phyloP scores from a whole-genome alignment of 352 stramenopile genomes.

The Lagenidium giganteum region DNA sequence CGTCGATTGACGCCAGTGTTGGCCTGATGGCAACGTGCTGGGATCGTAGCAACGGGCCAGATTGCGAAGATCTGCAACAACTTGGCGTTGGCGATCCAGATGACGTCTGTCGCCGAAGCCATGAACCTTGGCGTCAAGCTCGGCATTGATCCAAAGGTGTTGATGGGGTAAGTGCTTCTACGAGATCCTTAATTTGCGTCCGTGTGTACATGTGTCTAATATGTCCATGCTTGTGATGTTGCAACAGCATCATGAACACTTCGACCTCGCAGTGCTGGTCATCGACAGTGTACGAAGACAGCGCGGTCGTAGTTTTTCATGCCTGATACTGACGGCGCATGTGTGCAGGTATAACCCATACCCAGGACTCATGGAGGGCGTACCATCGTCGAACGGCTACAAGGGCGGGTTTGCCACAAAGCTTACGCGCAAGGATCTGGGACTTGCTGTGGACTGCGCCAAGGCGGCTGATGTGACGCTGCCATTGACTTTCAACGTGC shows the following conservation, averaged over 20 bases:
- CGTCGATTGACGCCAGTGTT: conserved; percentile 1
- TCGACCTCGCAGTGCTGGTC: conserved; percentile 96
- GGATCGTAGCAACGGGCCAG: conserved; percentile 56
- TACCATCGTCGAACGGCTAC: conserved; percentile 86
- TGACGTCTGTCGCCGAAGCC: conserved; percentile 94
- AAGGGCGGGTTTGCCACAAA: conserved; percentile 87
- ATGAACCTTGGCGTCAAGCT: conserved; percentile 95
- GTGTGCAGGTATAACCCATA: conserved; percentile 93
- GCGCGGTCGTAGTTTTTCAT: too few relatives aligned
- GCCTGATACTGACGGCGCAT: too few relatives aligned
- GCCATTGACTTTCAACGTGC: conserved; percentile 64
- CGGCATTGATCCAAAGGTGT: conserved; percentile 91
- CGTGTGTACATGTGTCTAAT: neutral
- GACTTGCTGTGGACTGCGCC: conserved; percentile 89
- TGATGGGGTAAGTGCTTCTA: conserved; percentile 52
- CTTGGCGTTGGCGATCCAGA: conserved; percentile 95
- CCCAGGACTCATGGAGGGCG: conserved; percentile 87
- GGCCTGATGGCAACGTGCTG: conserved; percentile 2
- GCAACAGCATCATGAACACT: conserved; percentile 95
- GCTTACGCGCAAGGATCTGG: conserved; percentile 97
- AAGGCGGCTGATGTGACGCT: conserved; percentile 78
- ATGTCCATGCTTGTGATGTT: neutral
- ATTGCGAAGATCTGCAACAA: conserved; percentile 98
- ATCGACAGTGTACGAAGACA: conserved; percentile 91
- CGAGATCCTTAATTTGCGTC: neutral